Evolutionary conservation across 1,284 basidiomycete genomes (phyloP), one percentile per base, ranked within the genome.

Genomic region (Kwoniella shivajii): DNA sequence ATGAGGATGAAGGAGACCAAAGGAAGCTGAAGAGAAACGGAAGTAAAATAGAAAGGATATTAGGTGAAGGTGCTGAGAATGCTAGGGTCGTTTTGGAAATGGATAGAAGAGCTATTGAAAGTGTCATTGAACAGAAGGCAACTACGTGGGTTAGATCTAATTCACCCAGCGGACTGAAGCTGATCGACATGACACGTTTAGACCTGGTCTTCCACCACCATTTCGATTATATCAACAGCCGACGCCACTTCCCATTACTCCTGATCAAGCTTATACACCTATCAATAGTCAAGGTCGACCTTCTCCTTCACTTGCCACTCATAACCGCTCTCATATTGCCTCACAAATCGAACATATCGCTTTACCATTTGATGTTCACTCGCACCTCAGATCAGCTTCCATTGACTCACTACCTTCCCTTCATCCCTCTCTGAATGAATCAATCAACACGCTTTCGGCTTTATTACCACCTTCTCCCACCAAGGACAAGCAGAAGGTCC

Each of bases 41-140:
- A 36, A 62, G 59, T 50, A 71, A 68, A 44, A 51, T 69, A 2
- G 65, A 64, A 24, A 59, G 65, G 29, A 47, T 71, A 18, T 47
- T 69, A 11, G 66, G 70, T 20, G 51, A 62, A 33, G 70, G 69
- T 7, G 66, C 68, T 26, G 62, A 62, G 50, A 58, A 55, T 18
- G 66, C 70, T 6, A 49, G 58, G 37, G 50, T 50, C 5, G 36
- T 56, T 11, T 51, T 69, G 58, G 63, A 63, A 38, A 47, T 65
- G 42, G 68, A 69, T 33, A 57, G 53, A 45, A 44, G 51, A 38
- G 53, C 38, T 22, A 16, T 42, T 41, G 38, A 29, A 30, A 27
- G 55, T 16, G 20, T 36, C 49, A 9, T 43, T 66, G 45, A 61
- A 11, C 54, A 62, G 7, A 56, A 52, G 14, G 39, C 60, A 4